These are phyloP conservation scores for Daldinia childiae DNA, from an alignment of 495 filamentous ascomycete genomes.

Conservation along the genomic window DNA sequence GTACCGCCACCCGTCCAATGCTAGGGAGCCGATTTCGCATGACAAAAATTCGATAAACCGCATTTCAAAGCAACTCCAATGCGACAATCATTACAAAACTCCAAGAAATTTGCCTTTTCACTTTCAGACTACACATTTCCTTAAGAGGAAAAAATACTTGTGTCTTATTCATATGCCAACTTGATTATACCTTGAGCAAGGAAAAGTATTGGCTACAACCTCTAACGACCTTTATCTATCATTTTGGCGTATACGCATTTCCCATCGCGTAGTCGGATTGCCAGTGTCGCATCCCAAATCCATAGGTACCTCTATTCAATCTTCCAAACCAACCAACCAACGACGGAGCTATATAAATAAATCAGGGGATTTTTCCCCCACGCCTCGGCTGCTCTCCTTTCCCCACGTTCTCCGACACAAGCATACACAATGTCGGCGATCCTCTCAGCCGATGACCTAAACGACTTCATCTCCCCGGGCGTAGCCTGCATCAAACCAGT, in stretches of 20 bases:
- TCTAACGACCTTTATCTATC: neutral
- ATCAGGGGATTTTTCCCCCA: constrained; percentile 25
- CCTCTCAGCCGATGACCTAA: constrained; percentile 93
- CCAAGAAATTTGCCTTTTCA: neutral
- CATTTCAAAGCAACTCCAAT: constrained; percentile 53
- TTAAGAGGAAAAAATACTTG: neutral
- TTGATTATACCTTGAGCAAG: neutral
- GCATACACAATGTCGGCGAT: constrained; percentile 86
- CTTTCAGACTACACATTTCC: neutral
- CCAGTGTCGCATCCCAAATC: neutral
- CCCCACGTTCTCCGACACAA: constrained; percentile 4
- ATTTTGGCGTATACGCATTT: neutral
- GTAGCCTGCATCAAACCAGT: constrained; percentile 98
- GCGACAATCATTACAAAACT: constrained; percentile 1
- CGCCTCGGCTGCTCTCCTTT: neutral
- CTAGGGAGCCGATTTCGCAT: constrained; percentile 41
- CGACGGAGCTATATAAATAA: neutral
- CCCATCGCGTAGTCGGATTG: neutral
- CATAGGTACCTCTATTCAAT: neutral
- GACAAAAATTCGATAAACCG: constrained; percentile 42
- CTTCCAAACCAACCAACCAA: constrained; percentile 6
- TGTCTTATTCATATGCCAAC: neutral
- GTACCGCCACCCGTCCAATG: constrained; percentile 35
- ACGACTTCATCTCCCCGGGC: constrained; percentile 98
- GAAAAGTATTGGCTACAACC: neutral